phyloP scores from a whole-genome alignment of 2,329 filamentous ascomycete genomes.

The Pyrenochaeta sp. region DNA sequence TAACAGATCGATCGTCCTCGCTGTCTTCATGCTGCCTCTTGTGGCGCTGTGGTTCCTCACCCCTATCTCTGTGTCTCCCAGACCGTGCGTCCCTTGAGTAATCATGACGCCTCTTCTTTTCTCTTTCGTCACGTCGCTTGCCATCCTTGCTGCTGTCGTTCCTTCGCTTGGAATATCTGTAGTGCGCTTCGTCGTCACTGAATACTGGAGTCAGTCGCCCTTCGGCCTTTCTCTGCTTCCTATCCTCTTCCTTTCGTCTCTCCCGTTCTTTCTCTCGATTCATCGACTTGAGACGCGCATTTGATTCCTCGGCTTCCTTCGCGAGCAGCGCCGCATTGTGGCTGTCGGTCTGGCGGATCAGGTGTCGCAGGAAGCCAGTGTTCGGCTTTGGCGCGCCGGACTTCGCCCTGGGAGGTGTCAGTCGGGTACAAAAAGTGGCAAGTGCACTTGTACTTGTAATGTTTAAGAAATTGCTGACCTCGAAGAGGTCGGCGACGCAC shows the following conservation, averaged over 20 bases:
- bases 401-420: constrained; percentile 59
- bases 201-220: constrained; percentile 32
- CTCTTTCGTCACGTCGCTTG: constrained; percentile 7
- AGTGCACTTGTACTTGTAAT: constrained; percentile 12
- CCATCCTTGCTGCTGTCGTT: constrained; percentile 29
- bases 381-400: constrained; percentile 84
- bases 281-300: constrained; percentile 68
- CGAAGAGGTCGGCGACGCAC: constrained; percentile 47
- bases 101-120: constrained; percentile 17
- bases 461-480: constrained; percentile 5
- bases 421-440: not conserved
- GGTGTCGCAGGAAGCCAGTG: constrained; percentile 84
- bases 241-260: constrained; percentile 17
- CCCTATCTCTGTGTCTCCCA: constrained; percentile 19
- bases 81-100: constrained; percentile 3
- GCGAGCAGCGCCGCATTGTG: constrained; percentile 89
- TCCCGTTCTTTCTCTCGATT: constrained; percentile 26
- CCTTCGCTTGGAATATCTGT: constrained; percentile 27
- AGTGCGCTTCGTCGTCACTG: constrained; percentile 22
- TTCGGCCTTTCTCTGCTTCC: constrained; percentile 24
- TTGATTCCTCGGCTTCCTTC: constrained; percentile 82
- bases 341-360: constrained; percentile 85
- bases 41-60: constrained; percentile 20
- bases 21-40: constrained; percentile 25
- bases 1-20: constrained; percentile 17